Evolutionary conservation across 2,329 filamentous ascomycete species (phyloP).

Genomic region (Phialophora verrucosa): DNA sequence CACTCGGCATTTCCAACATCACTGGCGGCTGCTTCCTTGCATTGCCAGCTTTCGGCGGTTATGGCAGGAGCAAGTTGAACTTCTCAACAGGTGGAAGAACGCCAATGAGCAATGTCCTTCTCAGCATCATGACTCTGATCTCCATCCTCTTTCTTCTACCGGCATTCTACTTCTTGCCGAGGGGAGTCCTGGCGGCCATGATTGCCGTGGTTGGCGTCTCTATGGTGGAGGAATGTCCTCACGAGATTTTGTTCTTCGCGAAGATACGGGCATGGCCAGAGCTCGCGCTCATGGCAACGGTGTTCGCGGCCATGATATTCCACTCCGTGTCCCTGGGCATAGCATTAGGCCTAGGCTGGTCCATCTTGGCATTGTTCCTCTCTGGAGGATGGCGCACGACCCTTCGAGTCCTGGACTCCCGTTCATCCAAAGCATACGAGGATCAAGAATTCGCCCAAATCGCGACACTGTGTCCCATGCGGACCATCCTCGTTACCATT

Average conservation of each 20-base stretch:
- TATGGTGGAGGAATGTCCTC: slow-evolving; percentile 21
- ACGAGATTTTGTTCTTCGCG: slow-evolving; percentile 14
- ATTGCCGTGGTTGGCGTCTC: slow-evolving; percentile 17
- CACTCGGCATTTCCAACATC: slow-evolving; percentile 17
- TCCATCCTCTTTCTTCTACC: slow-evolving; percentile 14
- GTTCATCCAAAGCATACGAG: background rate
- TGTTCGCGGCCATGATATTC: slow-evolving; percentile 10
- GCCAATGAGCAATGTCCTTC: slow-evolving; percentile 17
- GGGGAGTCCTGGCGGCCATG: slow-evolving; percentile 17
- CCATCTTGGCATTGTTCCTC: slow-evolving; percentile 2
- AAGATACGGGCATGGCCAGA: slow-evolving; percentile 13
- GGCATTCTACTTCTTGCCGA: slow-evolving; percentile 19
- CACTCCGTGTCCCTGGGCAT: slow-evolving; percentile 18
- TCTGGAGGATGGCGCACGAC: background rate
- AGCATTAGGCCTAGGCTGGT: slow-evolving; percentile 11
- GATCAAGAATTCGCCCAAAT: slow-evolving; percentile 13
- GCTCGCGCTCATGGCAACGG: slow-evolving; percentile 13
- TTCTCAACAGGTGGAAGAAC: slow-evolving; percentile 17
- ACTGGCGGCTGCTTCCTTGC: slow-evolving; percentile 14
- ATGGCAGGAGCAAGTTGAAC: slow-evolving; percentile 21
- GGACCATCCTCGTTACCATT: slow-evolving; percentile 9
- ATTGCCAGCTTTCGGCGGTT: slow-evolving; percentile 14
- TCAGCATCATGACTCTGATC: slow-evolving; percentile 8
- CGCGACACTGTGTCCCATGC: slow-evolving; percentile 5
- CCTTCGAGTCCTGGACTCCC: slow-evolving; percentile 2